Percentiles rank a stretch among this genome's conserved stretches.
Evolutionary conservation across 148 eudicot genomes (phyloP).

Genomic region (Dysphania ambrosioides): DNA sequence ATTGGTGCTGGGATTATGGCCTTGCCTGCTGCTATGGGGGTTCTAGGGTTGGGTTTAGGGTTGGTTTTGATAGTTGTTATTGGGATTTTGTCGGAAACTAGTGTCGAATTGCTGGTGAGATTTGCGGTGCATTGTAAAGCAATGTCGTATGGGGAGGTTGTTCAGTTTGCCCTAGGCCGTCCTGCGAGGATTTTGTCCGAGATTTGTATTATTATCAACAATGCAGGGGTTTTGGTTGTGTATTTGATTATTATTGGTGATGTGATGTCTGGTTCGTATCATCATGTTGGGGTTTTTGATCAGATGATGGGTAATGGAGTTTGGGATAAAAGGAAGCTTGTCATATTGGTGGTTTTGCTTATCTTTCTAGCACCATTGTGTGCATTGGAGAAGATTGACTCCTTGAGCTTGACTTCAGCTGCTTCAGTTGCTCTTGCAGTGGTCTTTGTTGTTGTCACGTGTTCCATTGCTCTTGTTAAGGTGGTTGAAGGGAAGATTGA

Average conservation of each 20-base stretch:
- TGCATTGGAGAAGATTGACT: conserved; percentile 84
- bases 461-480: conserved; percentile 56
- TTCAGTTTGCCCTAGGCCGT: conserved; percentile 69
- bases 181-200: conserved; percentile 72
- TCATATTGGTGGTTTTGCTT: conserved; percentile 61
- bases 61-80: conserved; percentile 64
- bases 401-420: conserved; percentile 85
- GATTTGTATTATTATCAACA: conserved; percentile 79
- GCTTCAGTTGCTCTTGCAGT: conserved; percentile 94
- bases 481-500: conserved; percentile 73
- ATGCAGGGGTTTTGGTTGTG: conserved; percentile 85
- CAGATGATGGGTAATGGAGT: conserved; percentile 76
- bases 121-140: conserved; percentile 72
- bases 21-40: conserved; percentile 91
- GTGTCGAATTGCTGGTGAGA: conserved; percentile 74
- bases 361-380: conserved; percentile 81
- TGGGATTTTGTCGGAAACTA: conserved; percentile 79
- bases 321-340: conserved; percentile 85
- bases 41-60: conserved; percentile 69
- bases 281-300: conserved; percentile 79
- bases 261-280: conserved; percentile 84
- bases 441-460: conserved; percentile 73
- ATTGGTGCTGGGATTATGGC: conserved; percentile 99
- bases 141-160: conserved; percentile 79
- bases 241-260: conserved; percentile 95